Base-by-base conservation (phyloP, 495 filamentous ascomycete species). In the Delitschia confertaspora region DNA sequence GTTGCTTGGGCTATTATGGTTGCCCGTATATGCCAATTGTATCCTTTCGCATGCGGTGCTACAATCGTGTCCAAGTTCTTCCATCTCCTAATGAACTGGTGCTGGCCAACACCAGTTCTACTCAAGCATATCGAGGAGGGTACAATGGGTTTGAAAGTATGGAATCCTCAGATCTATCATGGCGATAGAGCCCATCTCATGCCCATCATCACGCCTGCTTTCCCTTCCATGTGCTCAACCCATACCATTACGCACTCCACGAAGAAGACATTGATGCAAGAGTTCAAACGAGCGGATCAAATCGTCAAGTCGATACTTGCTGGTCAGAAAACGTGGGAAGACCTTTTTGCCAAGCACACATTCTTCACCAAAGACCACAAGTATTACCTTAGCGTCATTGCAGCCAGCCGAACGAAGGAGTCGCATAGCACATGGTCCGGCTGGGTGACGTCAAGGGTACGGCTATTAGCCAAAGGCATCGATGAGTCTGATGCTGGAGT, bases 1-100 rank as follows among this genome's bases (percentile, higher is more conserved):
- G 87, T 98, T 35, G 91, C 91, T 14, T 98, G 88, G 85, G 91
- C 89, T 21, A 94, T 98, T 81, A 69, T 96, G 54, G 88, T 96
- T 14, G 91, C 91, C 17, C 72, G 91, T 45, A 85, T 96, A 33
- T 98, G 91, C 59, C 91, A 98, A 61, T 70, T 96, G n/a, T 98
- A 95, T 66, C 91, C 91, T 11, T 85, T 83, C 59, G 91, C 93
- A 11, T 82, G 83, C 6, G 83, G 82, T 26, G 81, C 88, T 10
- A 78, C 83, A 11, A 78, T 98, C 22, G 78, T 96, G 20, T 70
- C 72, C 56, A 95, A 93, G 63, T 98, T 98, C 73, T 98, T 96
- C 66, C 68, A 76, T 39, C 83, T 98, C 57, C 85, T 96, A 69
- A 74, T 75, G 47, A 76, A 80, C 51, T 98, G 91, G 91, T 78